Base-by-base conservation (phyloP, 495 filamentous ascomycete genomes). In the Thozetella sp. region DNA sequence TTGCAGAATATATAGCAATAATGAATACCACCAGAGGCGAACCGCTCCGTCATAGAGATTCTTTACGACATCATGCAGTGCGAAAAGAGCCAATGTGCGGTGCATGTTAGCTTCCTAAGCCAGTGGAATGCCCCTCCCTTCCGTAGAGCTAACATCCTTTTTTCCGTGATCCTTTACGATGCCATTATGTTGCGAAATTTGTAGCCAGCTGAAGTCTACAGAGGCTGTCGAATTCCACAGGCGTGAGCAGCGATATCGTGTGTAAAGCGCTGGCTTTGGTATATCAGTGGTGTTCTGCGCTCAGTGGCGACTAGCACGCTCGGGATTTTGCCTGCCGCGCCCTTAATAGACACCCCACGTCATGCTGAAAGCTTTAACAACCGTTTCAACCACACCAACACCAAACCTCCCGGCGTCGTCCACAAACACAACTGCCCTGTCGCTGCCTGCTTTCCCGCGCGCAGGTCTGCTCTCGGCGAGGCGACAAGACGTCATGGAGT, bases 231-330 rank as follows among this genome's bases (percentile, higher is more conserved):
- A n/a, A n/a, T n/a, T n/a, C n/a, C n/a, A n/a, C n/a, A n/a, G n/a
- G n/a, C n/a, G n/a, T n/a, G n/a, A n/a, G n/a, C n/a, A n/a, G n/a
- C n/a, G n/a, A n/a, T n/a, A n/a, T n/a, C n/a, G n/a, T n/a, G n/a
- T n/a, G n/a, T n/a, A n/a, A n/a, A n/a, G n/a, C n/a, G n/a, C n/a
- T 48, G 53, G 43, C 24, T 20, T 25, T 54, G n/a, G 53, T 30
- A 43, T 53, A 53, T 13, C 6, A 51, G 50, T 56, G 13, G 45
- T 46, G 2, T 54, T 51, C 17, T 37, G 30, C n/a, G n/a, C n/a
- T n/a, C n/a, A n/a, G 43, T 48, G 43, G 43, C 43, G 20, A 48
- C 15, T 37, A 15, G 6, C 6, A 48, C 11, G 20, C 30, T 48
- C 43, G 43, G 43, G 43, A 15, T n/a, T n/a, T 10, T 48, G 43